Evolutionary conservation across 2,329 filamentous ascomycete genomes (phyloP).

Genomic region (Hypoxylon sp.): DNA sequence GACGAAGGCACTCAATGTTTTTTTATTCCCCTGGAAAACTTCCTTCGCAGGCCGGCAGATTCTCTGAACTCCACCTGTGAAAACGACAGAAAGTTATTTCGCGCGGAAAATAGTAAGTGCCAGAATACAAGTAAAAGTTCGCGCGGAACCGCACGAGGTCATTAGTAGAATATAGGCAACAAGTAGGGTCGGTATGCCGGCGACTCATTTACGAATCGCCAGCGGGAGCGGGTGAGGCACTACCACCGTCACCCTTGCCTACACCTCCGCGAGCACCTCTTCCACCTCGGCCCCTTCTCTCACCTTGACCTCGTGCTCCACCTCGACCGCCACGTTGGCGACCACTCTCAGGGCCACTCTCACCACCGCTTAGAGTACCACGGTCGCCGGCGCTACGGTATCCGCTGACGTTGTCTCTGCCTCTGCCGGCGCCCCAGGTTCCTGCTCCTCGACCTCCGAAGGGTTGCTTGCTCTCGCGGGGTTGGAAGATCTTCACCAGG

Average conservation of each 20-base stretch:
- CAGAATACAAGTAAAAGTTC: constrained; percentile 50
- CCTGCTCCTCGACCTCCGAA: constrained; percentile 74
- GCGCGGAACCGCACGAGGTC: constrained; percentile 34
- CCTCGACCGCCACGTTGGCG: constrained; percentile 70
- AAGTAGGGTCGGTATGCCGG: constrained; percentile 20
- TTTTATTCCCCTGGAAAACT: constrained; percentile 41
- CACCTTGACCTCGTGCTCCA: constrained; percentile 70
- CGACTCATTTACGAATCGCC: constrained; percentile 62
- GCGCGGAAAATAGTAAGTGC: constrained; percentile 40
- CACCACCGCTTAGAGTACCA: constrained; percentile 73
- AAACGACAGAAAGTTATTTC: constrained; percentile 45
- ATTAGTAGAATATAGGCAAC: constrained; percentile 47
- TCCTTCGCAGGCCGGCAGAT: constrained; percentile 48
- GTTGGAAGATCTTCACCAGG: constrained; percentile 86
- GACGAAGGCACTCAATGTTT: constrained; percentile 34
- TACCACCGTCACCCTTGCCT: constrained; percentile 71
- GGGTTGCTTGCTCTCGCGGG: constrained; percentile 69
- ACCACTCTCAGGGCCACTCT: constrained; percentile 75
- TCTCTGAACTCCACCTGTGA: constrained; percentile 49
- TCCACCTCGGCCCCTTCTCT: constrained; percentile 70
- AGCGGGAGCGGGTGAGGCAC: constrained; percentile 67
- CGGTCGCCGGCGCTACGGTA: constrained; percentile 90
- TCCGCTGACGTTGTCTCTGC: constrained; percentile 77
- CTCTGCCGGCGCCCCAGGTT: constrained; percentile 76
- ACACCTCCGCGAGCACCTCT: constrained; percentile 56